These are phyloP conservation scores for Podospora appendiculata DNA, from an alignment of 495 filamentous ascomycete genomes.

Conservation along the genomic window DNA sequence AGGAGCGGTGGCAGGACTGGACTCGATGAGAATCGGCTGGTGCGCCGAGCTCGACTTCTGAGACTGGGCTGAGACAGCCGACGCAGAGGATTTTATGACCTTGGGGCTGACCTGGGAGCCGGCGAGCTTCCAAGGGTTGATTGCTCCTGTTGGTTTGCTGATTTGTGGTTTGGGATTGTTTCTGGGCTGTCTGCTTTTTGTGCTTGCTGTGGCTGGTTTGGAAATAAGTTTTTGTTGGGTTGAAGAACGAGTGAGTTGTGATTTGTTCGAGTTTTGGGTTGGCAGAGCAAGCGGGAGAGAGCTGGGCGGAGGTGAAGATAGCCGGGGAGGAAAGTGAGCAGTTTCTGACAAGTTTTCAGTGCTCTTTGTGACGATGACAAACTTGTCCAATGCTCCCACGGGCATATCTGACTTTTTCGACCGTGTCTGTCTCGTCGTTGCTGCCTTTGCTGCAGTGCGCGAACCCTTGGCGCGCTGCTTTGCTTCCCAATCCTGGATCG, in stretches of 20 bases:
- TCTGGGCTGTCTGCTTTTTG: conserved; percentile 27
- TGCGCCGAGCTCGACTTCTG: conserved; percentile 1
- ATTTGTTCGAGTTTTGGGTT: not conserved
- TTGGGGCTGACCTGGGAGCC: conserved; percentile 30
- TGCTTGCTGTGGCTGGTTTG: not conserved
- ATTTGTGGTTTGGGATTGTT: conserved; percentile 14
- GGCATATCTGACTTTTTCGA: conserved; percentile 19
- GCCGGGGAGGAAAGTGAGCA: not conserved
- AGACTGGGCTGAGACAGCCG: conserved; percentile 2
- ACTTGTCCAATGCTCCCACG: conserved; percentile 25
- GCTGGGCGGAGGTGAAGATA: not conserved
- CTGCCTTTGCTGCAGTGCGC: conserved; percentile 15
- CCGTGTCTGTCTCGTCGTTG: conserved; percentile 12
- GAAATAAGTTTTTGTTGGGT: conserved; percentile 8
- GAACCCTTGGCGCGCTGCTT: conserved; percentile 41
- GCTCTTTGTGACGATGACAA: conserved; percentile 30
- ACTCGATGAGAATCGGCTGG: conserved; percentile 35
- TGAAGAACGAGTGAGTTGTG: not conserved
- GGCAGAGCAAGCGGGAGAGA: not conserved
- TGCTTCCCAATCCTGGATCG: conserved; percentile 72
- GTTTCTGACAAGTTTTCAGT: conserved; percentile 3
- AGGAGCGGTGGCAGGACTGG: conserved; percentile 27
- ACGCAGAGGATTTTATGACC: conserved; percentile 12
- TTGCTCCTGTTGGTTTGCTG: conserved; percentile 13
- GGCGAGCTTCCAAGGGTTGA: conserved; percentile 38